A percentile compares a stretch with the other conserved stretches of the same genome.
phyloP scores from a whole-genome alignment of 768 basidiomycete genomes.

The Neoboletus brunneissimus region DNA sequence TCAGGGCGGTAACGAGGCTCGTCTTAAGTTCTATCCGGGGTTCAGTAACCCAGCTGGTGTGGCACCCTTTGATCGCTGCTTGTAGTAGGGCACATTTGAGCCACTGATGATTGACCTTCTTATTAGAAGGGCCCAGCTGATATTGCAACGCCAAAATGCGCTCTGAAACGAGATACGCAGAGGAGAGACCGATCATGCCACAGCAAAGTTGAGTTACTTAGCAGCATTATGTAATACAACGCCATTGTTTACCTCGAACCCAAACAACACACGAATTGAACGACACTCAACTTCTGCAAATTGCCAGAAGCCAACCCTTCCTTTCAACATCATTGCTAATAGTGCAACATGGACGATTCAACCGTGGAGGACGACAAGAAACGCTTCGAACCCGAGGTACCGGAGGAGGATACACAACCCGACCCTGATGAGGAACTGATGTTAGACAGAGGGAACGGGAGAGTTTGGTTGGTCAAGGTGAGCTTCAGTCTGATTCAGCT shows the following conservation, averaged over 20 bases:
- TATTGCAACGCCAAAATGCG: too few relatives aligned
- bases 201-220: too few relatives aligned
- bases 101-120: too few relatives aligned
- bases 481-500: slow-evolving; percentile 16
- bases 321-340: neutral
- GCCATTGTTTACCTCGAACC: neutral
- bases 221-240: neutral
- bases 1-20: too few relatives aligned
- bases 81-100: too few relatives aligned
- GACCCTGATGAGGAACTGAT: slow-evolving; percentile 84
- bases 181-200: too few relatives aligned
- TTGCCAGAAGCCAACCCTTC: neutral
- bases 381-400: slow-evolving; percentile 56
- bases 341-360: slow-evolving; percentile 32
- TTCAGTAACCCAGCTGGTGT: too few relatives aligned
- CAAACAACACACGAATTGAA: neutral
- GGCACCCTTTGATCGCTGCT: too few relatives aligned
- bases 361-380: slow-evolving; percentile 66
- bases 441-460: slow-evolving; percentile 68
- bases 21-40: too few relatives aligned
- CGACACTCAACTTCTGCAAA: neutral
- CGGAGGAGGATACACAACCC: slow-evolving; percentile 63
- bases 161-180: too few relatives aligned
- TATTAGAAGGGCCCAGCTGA: too few relatives aligned
- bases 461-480: slow-evolving; percentile 87